Evolutionary conservation across 768 basidiomycete genomes (phyloP).

Genomic region (Pholiota molesta): DNA sequence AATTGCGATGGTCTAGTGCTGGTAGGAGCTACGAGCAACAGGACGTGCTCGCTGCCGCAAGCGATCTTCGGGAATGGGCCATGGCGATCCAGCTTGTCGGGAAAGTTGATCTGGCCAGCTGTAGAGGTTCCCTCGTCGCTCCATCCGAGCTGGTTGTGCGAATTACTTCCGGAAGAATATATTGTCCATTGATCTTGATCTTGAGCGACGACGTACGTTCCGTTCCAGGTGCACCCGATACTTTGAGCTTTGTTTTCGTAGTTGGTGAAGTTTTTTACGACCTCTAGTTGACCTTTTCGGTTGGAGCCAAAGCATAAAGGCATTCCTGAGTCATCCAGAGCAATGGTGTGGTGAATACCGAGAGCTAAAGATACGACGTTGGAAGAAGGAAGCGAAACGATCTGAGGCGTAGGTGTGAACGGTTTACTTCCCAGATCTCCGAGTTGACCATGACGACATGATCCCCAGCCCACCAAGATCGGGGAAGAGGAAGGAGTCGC

Average conservation of each 20-base stretch:
- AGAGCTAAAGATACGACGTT: slow-evolving; percentile 36
- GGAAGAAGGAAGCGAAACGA: slow-evolving; percentile 35
- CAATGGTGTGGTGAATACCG: slow-evolving; percentile 48
- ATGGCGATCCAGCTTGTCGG: slow-evolving; percentile 14
- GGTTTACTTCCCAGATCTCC: slow-evolving; percentile 39
- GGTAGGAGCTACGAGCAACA: slow-evolving; percentile 38
- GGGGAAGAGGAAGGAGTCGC: slow-evolving; percentile 23
- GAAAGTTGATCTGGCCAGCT: slow-evolving; percentile 17
- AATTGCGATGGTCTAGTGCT: slow-evolving; percentile 40
- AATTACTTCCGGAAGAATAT: slow-evolving; percentile 55
- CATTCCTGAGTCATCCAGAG: slow-evolving; percentile 60
- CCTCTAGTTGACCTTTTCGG: slow-evolving; percentile 64
- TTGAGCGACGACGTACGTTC: slow-evolving; percentile 55
- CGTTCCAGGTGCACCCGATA: slow-evolving; percentile 79
- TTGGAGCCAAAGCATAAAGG: slow-evolving; percentile 68
- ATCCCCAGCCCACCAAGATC: slow-evolving; percentile 78
- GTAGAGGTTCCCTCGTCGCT: neutral
- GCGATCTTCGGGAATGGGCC: slow-evolving; percentile 41
- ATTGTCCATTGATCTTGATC: slow-evolving; percentile 23
- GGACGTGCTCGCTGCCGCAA: slow-evolving; percentile 87
- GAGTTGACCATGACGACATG: slow-evolving; percentile 84
- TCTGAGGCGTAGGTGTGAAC: slow-evolving; percentile 33
- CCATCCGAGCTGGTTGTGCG: slow-evolving; percentile 72
- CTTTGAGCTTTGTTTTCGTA: slow-evolving; percentile 22
- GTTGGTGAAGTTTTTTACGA: slow-evolving; percentile 28